These are phyloP conservation scores for Heracleum sosnowskyi DNA, from an alignment of 129 eudicot species.

Conservation along the genomic window DNA sequence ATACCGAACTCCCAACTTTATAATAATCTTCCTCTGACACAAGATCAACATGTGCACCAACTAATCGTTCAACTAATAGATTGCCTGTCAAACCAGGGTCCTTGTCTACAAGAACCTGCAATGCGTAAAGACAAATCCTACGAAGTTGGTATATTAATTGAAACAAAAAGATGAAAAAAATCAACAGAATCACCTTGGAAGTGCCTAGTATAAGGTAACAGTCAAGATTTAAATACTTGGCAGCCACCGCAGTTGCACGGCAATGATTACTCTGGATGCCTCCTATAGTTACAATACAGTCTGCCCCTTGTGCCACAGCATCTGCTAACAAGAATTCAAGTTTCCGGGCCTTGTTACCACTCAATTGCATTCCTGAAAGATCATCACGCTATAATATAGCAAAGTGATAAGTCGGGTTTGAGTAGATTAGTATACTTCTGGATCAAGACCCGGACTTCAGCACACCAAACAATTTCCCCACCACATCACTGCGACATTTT, in stretches of 20 bases:
- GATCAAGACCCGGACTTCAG: neutral
- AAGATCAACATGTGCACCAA: slow-evolving; percentile 97
- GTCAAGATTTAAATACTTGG: slow-evolving; percentile 79
- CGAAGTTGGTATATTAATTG: neutral
- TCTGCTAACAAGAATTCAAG: slow-evolving; percentile 98
- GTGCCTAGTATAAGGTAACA: slow-evolving; percentile 87
- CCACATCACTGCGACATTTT: neutral
- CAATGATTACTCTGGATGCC: slow-evolving; percentile 99
- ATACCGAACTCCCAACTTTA: slow-evolving; percentile 72
- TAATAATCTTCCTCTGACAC: slow-evolving; percentile 96
- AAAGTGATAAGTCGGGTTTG: slow-evolving; percentile 14
- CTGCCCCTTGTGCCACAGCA: slow-evolving; percentile 89
- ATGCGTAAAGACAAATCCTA: neutral
- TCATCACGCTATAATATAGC: slow-evolving; percentile 78
- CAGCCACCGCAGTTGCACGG: slow-evolving; percentile 99
- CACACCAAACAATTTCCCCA: neutral
- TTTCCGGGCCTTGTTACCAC: slow-evolving; percentile 95
- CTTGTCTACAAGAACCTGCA: slow-evolving; percentile 68
- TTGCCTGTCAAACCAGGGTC: slow-evolving; percentile 99
- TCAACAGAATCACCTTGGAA: slow-evolving; percentile 57
- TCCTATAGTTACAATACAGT: slow-evolving; percentile 84
- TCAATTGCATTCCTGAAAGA: slow-evolving; percentile 98
- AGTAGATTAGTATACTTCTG: slow-evolving; percentile 6
- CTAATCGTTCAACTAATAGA: slow-evolving; percentile 89
- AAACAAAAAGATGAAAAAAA: slow-evolving; percentile 2